Base-by-base conservation (phyloP, 2,329 filamentous ascomycete species). In the Colletotrichum spinosum region DNA sequence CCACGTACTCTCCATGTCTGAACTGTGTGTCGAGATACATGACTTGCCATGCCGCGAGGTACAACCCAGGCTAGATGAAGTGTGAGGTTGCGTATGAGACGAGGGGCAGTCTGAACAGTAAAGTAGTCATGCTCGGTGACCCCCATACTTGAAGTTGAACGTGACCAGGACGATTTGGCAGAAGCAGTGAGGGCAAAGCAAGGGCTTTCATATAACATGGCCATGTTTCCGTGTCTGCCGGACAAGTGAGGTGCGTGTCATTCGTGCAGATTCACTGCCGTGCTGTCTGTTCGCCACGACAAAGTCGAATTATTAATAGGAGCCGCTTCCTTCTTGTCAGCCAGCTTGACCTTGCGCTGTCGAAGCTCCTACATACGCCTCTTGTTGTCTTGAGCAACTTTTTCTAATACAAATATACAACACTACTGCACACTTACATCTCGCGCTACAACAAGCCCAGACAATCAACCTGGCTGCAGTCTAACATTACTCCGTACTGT, bases 221-320 rank as follows among this genome's bases (percentile, higher is more conserved):
- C 35, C 15, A 49, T 49, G 44, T 39, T 57, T 45, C 54, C 44
- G 44, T 49, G 44, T 48, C 33, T 55, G 34, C 35, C 15, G 35
- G 37, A 42, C 11, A 11, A 37, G 41, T 11, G 25, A n/a, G 10
- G 25, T 34, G 9, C 17, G 8, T 35, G 17, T 25, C 13, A 41
- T 41, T 41, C 9, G 38, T 41, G 38, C 9, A 13, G 9, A 46
- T 33, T 9, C n/a, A 46, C 15, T 12, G 46, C 46, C 33, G 12
- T 35, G 17, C 46, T 49, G 25, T 34, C 25, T 49, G 11, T 49
- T 34, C 17, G n/a, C 25, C 46, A 39, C 41, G 33, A n/a, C 38
- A 35, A 42, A 54, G 41, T 58, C 25, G 49, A 51, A 41, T 65
- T 46, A 51, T 54, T 45, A 46, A 61, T 55, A 51, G 56, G 56